phyloP scores from a whole-genome alignment of 768 basidiomycete genomes.

The Leccinum broughii region DNA sequence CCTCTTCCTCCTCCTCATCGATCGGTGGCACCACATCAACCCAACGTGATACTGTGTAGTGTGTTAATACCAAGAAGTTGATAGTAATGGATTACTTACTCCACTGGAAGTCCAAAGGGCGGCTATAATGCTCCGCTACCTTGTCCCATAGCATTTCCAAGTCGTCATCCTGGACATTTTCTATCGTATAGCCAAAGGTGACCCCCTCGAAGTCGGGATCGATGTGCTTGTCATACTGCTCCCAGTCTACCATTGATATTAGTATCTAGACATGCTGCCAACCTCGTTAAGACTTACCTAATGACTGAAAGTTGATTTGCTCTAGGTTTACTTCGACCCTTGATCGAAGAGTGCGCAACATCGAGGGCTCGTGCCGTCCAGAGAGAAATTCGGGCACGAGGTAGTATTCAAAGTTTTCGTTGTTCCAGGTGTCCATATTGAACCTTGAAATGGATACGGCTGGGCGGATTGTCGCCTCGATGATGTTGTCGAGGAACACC shows the following conservation, averaged over 20 bases:
- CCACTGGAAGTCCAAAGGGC: not conserved
- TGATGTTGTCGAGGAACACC: not conserved
- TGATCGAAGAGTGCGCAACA: not conserved
- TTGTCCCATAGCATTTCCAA: not conserved
- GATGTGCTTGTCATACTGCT: not conserved
- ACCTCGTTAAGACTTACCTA: not conserved
- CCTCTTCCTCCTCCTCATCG: too few species aligned
- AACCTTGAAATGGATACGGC: not conserved
- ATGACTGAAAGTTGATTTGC: not conserved
- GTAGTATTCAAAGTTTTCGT: not conserved
- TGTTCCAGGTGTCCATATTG: not conserved
- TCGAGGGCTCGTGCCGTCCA: not conserved
- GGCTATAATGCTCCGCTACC: not conserved
- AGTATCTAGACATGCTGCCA: too few species aligned
- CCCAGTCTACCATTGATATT: not conserved
- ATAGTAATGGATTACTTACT: not conserved
- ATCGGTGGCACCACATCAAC: not conserved
- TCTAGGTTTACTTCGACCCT: not conserved
- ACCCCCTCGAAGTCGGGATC: not conserved
- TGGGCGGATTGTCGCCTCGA: not conserved
- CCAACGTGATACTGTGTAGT: not conserved
- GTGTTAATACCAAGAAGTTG: not conserved
- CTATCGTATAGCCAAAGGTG: not conserved
- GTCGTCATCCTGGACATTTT: not conserved
- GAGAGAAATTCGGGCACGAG: not conserved